Evolutionary conservation across 2,329 filamentous ascomycete genomes (phyloP).

Genomic region (Verticillium nubilum): DNA sequence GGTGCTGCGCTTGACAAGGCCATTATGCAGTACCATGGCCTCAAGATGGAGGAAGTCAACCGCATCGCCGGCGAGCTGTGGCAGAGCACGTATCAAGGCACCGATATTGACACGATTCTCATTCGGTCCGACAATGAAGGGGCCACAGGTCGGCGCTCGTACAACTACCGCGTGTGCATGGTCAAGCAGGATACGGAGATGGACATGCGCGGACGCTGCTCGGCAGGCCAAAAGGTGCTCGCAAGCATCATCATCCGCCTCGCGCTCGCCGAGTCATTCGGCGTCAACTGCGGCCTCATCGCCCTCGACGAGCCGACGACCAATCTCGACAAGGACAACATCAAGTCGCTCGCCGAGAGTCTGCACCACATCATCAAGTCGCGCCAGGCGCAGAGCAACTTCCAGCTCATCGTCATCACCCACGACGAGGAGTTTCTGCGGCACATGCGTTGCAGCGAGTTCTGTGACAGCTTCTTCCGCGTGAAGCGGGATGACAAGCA

Average conservation of each 20-base stretch:
- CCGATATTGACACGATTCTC: conserved; percentile 92
- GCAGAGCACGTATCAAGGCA: conserved; percentile 94
- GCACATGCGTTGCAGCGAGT: conserved; percentile 91
- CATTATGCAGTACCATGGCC: conserved; percentile 91
- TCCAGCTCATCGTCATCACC: conserved; percentile 97
- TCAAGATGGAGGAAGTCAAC: conserved; percentile 99
- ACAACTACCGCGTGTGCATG: conserved; percentile 98
- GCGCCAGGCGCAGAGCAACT: conserved; percentile 82
- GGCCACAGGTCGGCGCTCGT: conserved; percentile 67
- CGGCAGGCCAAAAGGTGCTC: conserved; percentile 92
- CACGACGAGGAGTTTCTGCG: conserved; percentile 96
- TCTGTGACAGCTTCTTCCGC: conserved; percentile 86
- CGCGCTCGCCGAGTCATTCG: conserved; percentile 93
- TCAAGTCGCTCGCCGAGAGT: conserved; percentile 78
- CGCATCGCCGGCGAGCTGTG: conserved; percentile 92
- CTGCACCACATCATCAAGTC: conserved; percentile 82
- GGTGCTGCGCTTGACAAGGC: conserved; percentile 83
- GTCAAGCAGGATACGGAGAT: conserved; percentile 95
- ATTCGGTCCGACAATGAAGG: conserved; percentile 85
- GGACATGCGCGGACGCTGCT: conserved; percentile 98
- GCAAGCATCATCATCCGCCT: conserved; percentile 97
- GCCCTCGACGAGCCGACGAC: conserved; percentile 97
- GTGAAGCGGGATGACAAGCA: conserved; percentile 78
- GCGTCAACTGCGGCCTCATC: conserved; percentile 91
- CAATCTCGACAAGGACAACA: conserved; percentile 93